A percentile compares a stretch with the other conserved stretches of the same genome.
phyloP scores from a whole-genome alignment of 306 rosid species.

The Dryas octopetala region DNA sequence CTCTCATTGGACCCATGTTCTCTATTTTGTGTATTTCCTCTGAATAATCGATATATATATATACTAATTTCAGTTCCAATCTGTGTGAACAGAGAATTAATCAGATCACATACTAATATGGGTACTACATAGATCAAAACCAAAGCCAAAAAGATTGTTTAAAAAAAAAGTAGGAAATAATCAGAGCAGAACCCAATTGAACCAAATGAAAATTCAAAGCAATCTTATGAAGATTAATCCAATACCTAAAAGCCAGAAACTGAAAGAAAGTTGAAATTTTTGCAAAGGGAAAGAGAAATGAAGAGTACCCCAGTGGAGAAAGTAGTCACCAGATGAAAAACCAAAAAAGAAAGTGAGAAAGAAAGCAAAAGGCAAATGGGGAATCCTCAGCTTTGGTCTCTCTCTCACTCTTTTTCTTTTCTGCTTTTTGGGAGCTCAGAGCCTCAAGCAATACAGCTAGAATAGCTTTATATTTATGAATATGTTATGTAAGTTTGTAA shows the following conservation, averaged over 20 bases:
- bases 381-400: conserved; percentile 38
- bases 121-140: conserved; percentile 32
- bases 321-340: conserved; percentile 23
- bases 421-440: conserved; percentile 11
- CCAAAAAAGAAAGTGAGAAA: background rate
- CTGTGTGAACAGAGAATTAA: conserved; percentile 30
- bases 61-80: conserved; percentile 22
- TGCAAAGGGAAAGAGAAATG: conserved; percentile 8
- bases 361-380: conserved; percentile 24
- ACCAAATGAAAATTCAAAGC: conserved; percentile 25
- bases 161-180: conserved; percentile 5
- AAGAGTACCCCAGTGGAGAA: conserved; percentile 11
- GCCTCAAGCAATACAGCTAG: conserved; percentile 29
- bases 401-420: conserved; percentile 4
- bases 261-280: conserved; percentile 18
- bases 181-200: conserved; percentile 33
- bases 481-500: background rate
- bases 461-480: conserved; percentile 28
- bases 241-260: conserved; percentile 34
- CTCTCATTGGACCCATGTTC: conserved; percentile 34
- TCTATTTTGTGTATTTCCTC: conserved; percentile 3
- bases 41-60: background rate
- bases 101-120: conserved; percentile 24
- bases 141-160: background rate
- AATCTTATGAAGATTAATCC: conserved; percentile 39